Percentiles rank a stretch among this genome's conserved stretches.
Conservation (phyloP, 2,329 filamentous ascomycete genomes). For the Ophiognomonia clavigignenti-juglandacearum region DNA sequence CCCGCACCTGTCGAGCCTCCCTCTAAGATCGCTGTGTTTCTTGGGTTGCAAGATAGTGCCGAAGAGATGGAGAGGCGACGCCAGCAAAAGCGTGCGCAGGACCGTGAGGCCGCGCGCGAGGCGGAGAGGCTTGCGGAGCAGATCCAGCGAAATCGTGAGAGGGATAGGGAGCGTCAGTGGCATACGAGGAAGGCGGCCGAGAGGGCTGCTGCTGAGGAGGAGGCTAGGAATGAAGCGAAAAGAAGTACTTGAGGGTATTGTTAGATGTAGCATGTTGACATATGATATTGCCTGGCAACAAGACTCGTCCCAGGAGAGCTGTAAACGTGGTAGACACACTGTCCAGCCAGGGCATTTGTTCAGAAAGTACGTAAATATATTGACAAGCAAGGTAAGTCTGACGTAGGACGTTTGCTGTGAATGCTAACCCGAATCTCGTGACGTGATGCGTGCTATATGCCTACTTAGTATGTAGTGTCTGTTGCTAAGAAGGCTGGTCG, state of each 20-base stretch:
- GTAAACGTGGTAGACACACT: no score
- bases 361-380: no score
- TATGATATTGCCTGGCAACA: no score
- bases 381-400: no score
- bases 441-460: no score
- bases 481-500: no score
- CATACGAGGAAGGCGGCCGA: constrained; percentile 2
- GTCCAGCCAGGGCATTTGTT: no score
- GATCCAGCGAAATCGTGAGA: constrained; percentile 3
- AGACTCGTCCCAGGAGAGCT: no score
- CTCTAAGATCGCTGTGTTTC: neutral
- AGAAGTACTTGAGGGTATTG: neutral
- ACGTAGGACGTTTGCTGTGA: no score
- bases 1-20: neutral
- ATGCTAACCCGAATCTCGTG: no score
- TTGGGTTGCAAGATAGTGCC: neutral
- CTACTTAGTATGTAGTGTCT: no score
- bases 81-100: neutral
- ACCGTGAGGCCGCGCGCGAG: neutral
- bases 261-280: no score
- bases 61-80: neutral
- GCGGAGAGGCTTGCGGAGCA: neutral
- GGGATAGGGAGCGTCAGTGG: constrained; percentile 1
- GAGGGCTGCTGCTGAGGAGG: neutral
- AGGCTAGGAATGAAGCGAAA: neutral